Evolutionary conservation across 139 green algal species (phyloP), one percentile per base, ranked within the genome.

Genomic region (Nannochloris sp.): DNA sequence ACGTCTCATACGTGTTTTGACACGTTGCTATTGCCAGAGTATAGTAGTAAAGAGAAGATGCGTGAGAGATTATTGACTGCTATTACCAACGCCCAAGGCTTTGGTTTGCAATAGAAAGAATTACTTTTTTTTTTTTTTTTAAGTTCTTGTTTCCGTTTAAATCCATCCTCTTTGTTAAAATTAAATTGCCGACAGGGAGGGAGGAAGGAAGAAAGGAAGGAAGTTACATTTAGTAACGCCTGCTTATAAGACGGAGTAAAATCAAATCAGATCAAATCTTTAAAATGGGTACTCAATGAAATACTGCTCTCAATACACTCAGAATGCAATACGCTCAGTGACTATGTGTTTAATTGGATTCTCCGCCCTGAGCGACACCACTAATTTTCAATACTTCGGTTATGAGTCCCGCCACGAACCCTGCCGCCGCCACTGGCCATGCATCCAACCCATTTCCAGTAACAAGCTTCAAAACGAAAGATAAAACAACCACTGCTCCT

Each of bases 31-130:
- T 69, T 98, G 46, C 75, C 83, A 2, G 92, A 97, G 78, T 98
- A 98, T 65, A 66, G 80, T 24, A 89, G 38, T 67, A 93, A 93
- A 79, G 94, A 98, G 64, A 81, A 95, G 75, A 83, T 99, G 46
- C 60, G 66, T 35, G 92, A 97, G 27, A 74, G 90, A n/a, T 77
- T 97, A 24, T 64, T 95, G 45, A 73, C 91, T 54, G 92, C 92
- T 23, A 87, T 97, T 34, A 82, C 85, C 38, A 90, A 98, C 69
- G 91, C 57, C 31, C 77, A 88, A 30, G 92, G 92, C 9, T 98
- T 98, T 74, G 92, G 92, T 3, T 97, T 97, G 72, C 89, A 72
- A 27, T 97, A n/a, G n/a, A n/a, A n/a, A n/a, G n/a, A n/a, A n/a
- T n/a, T n/a, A n/a, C n/a, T n/a, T n/a, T n/a, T n/a, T n/a, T n/a